Conservation (phyloP, 768 basidiomycete genomes). For the Panaeolus cyanescens region DNA sequence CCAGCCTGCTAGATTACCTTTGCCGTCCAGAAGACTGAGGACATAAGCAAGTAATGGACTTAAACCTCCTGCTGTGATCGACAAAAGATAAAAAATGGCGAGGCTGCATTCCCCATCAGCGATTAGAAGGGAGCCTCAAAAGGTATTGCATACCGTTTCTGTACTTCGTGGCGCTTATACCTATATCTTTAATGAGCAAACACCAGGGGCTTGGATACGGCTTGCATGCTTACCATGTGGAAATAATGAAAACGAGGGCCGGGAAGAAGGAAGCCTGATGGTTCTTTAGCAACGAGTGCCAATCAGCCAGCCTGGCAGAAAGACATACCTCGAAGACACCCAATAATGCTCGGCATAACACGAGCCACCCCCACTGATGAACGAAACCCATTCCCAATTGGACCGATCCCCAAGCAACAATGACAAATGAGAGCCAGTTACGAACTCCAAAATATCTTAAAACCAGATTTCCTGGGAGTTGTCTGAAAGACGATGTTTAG, state of each 20-base stretch:
- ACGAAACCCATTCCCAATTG: constrained; percentile 50
- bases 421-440: constrained; percentile 44
- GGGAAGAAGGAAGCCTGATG: constrained; percentile 47
- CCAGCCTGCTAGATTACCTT: constrained; percentile 44
- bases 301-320: neutral
- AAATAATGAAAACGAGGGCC: constrained; percentile 45
- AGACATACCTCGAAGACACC: constrained; percentile 42
- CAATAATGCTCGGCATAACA: constrained; percentile 43
- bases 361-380: constrained; percentile 38
- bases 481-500: constrained; percentile 23
- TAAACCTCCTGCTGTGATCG: constrained; percentile 40
- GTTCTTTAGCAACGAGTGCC: neutral
- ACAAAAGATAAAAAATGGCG: constrained; percentile 41
- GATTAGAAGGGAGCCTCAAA: constrained; percentile 2
- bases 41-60: constrained; percentile 46
- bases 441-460: constrained; percentile 44
- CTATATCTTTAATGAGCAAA: constrained; percentile 19
- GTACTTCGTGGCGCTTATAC: constrained; percentile 49
- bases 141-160: constrained; percentile 34
- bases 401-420: constrained; percentile 44
- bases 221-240: constrained; percentile 38
- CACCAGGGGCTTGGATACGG: neutral
- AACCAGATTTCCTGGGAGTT: constrained; percentile 47
- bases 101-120: constrained; percentile 25
- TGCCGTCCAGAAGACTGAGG: constrained; percentile 41